phyloP scores from a whole-genome alignment of 768 basidiomycete genomes.

The Pisolithus albus region DNA sequence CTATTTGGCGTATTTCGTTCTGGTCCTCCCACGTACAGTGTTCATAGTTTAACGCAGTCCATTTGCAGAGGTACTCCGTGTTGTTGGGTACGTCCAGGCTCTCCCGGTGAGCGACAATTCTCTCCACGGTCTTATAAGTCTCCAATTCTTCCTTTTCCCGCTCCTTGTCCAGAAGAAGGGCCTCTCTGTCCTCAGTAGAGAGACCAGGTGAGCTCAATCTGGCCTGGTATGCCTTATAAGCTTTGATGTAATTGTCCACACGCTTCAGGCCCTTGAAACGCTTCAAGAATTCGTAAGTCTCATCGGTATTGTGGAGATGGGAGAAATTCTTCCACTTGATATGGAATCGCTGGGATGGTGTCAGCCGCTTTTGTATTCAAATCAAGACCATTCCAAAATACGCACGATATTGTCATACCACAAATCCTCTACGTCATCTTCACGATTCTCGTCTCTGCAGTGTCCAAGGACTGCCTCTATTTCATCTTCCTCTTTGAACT shows the following conservation, averaged over 20 bases:
- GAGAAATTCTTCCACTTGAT: conserved; percentile 99
- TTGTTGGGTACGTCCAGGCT: conserved; percentile 38
- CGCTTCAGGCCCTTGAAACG: conserved; percentile 93
- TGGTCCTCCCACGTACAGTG: conserved; percentile 93
- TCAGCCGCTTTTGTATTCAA: conserved; percentile 3
- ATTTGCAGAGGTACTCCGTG: conserved; percentile 94
- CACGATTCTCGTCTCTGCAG: conserved; percentile 74
- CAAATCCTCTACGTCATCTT: conserved; percentile 69
- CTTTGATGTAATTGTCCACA: conserved; percentile 98
- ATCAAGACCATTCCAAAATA: background rate
- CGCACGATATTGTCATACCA: conserved; percentile 85
- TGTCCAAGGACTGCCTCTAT: conserved; percentile 91
- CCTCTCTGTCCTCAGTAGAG: conserved; percentile 83
- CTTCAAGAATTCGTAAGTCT: conserved; percentile 93
- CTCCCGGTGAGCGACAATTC: conserved; percentile 77
- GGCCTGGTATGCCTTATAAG: conserved; percentile 67
- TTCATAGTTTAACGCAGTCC: conserved; percentile 88
- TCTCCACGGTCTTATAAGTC: conserved; percentile 84
- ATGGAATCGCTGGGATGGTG: conserved; percentile 72
- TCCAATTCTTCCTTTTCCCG: conserved; percentile 89
- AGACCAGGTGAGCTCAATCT: conserved; percentile 59
- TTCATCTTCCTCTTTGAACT: conserved; percentile 67
- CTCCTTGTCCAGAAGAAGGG: conserved; percentile 83
- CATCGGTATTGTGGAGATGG: conserved; percentile 98
- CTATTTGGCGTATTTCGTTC: conserved; percentile 72